Conservation (phyloP, 306 rosid genomes). For the Bauhinia variegata region DNA sequence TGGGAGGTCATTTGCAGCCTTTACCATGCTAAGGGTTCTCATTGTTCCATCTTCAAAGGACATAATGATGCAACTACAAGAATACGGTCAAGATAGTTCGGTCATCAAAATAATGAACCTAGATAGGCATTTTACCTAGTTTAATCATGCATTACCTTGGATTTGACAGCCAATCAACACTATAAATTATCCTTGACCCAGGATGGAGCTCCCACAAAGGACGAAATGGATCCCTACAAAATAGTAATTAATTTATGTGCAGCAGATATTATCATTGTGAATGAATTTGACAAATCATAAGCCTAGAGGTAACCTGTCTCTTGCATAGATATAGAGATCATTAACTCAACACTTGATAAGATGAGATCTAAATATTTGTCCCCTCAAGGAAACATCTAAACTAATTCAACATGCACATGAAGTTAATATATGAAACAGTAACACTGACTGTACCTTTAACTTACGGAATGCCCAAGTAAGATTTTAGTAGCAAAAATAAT, state of each 20-base stretch:
- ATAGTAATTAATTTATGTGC: constrained; percentile 34
- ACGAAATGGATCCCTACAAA: constrained; percentile 79
- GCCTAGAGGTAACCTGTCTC: neutral
- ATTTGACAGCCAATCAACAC: constrained; percentile 82
- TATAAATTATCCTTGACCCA: constrained; percentile 66
- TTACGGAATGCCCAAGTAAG: neutral
- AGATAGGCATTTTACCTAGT: constrained; percentile 18
- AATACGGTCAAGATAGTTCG: constrained; percentile 33
- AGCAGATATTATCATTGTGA: constrained; percentile 21
- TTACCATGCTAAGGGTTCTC: constrained; percentile 70
- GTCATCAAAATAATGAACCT: constrained; percentile 29
- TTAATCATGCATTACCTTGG: constrained; percentile 64
- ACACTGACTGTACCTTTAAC: constrained; percentile 22
- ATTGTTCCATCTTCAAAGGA: constrained; percentile 92
- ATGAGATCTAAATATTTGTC: constrained; percentile 13
- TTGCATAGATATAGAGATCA: neutral
- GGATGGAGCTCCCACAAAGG: constrained; percentile 81
- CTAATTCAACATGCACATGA: constrained; percentile 14
- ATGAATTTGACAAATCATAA: constrained; percentile 22
- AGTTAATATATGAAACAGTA: constrained; percentile 17
- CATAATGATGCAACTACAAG: constrained; percentile 74
- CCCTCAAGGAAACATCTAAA: constrained; percentile 20
- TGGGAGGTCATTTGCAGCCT: constrained; percentile 78
- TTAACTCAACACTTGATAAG: neutral
- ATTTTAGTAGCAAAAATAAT: neutral